These are phyloP conservation scores for Haematococcus sp. DNA, from an alignment of 139 green algal genomes.

Conservation along the genomic window DNA sequence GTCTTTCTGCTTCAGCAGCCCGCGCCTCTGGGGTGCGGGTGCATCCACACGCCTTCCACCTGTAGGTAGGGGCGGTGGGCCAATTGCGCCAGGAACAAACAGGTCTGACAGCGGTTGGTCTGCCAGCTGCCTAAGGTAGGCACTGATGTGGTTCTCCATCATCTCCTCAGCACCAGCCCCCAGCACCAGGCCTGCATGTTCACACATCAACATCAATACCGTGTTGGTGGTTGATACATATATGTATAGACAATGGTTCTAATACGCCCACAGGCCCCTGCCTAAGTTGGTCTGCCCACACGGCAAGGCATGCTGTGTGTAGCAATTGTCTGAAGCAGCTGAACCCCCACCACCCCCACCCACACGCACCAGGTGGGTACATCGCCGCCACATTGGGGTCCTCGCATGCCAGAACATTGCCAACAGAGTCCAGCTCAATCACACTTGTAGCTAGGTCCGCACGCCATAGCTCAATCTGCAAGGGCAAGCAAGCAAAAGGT, in stretches of 20 bases:
- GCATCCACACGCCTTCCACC: too few species aligned
- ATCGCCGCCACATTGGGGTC: not conserved
- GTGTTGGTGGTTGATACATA: too few species aligned
- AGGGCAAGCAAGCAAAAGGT: too few species aligned
- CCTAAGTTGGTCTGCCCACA: too few species aligned
- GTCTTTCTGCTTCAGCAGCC: too few species aligned
- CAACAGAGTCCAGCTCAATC: slow-evolving; percentile 14
- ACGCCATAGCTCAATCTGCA: slow-evolving; percentile 33
- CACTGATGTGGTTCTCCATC: slow-evolving; percentile 1
- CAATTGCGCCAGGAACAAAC: not conserved
- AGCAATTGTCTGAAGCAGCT: too few species aligned
- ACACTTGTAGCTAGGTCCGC: slow-evolving; percentile 28
- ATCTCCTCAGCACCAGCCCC: not conserved
- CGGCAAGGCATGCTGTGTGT: too few species aligned
- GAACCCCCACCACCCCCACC: too few species aligned
- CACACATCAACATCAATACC: too few species aligned
- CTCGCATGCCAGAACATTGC: not conserved
- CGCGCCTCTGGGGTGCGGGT: too few species aligned
- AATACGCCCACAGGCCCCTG: too few species aligned
- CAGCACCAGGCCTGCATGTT: not conserved
- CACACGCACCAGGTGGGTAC: slow-evolving; percentile 3
- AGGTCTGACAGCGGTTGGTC: not conserved
- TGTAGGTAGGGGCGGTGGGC: not conserved
- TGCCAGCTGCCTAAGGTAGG: not conserved
- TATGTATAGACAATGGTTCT: too few species aligned